A percentile compares a stretch with the other conserved stretches of the same genome.
phyloP scores from a whole-genome alignment of 306 rosid genomes.

The Trifolium dubium region DNA sequence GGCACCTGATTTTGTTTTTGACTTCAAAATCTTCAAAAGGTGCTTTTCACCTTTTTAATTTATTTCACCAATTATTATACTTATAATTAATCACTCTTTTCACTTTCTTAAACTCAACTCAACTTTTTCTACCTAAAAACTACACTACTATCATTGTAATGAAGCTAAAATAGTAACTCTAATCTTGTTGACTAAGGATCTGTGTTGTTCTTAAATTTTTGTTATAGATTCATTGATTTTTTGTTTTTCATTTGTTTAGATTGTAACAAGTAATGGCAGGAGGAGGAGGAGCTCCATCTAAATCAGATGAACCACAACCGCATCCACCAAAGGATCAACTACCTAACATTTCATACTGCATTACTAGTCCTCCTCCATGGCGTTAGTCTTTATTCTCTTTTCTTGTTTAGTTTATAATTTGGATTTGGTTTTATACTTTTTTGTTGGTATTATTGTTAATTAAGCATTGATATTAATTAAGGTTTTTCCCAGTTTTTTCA shows the following conservation, averaged over 20 bases:
- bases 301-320: slow-evolving; percentile 86
- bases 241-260: slow-evolving; percentile 33
- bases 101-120: slow-evolving; percentile 33
- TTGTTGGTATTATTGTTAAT: slow-evolving; percentile 7
- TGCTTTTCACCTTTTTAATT: slow-evolving; percentile 46
- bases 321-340: slow-evolving; percentile 99
- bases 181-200: slow-evolving; percentile 48
- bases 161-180: slow-evolving; percentile 23
- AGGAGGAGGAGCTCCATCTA: slow-evolving; percentile 59
- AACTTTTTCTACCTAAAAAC: slow-evolving; percentile 21
- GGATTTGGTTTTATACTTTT: slow-evolving; percentile 37
- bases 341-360: slow-evolving; percentile 75
- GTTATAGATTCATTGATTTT: slow-evolving; percentile 30
- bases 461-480: neutral
- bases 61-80: slow-evolving; percentile 49
- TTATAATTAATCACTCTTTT: slow-evolving; percentile 22
- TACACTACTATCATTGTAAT: slow-evolving; percentile 37
- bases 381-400: slow-evolving; percentile 63
- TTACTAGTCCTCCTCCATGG: slow-evolving; percentile 99
- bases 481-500: slow-evolving; percentile 22
- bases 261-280: slow-evolving; percentile 64
- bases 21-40: slow-evolving; percentile 57
- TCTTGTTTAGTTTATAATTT: neutral
- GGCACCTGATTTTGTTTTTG: slow-evolving; percentile 48
- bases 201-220: slow-evolving; percentile 62